Base-by-base conservation (phyloP, 1,284 basidiomycete species). In the Ustilago esculenta region DNA sequence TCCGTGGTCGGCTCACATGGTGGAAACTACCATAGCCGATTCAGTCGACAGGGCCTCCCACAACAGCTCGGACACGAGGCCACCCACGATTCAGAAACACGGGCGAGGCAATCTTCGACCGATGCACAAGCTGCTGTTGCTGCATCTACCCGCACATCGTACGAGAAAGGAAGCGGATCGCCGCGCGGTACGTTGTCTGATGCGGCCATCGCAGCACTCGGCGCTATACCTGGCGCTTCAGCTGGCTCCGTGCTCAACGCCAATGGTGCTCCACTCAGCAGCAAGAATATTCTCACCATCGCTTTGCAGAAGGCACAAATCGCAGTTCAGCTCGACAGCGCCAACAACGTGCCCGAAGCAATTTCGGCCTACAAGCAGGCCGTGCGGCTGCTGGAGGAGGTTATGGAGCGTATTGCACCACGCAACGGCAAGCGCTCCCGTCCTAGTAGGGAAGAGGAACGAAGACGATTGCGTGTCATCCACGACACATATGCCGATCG, bases 401-500 rank as follows among this genome's bases (percentile, higher is more conserved):
- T 84, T 33, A 84, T 84, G 81, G 75, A 78, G 7, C 72, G 82
- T 15, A 82, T 83, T 21, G 75, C 83, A 21, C 78, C 81, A 14
- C 73, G 71, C 44, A 51, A 35, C 29, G 61, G 69, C 21, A 72
- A 72, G 36, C 71, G 74, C 24, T 60, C 72, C 14, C 70, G 68
- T 34, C 71, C 52, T 45, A 78, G 44, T 61, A 66, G 70, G 44
- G 81, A 75, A 71, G 83, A 83, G 42, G 83, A 83, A 58, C 73
- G 81, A 14, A 45, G 81, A 18, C 34, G 82, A 33, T 53, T 83
- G 11, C 51, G 61, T 27, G 82, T 83, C 18, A 83, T 83, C 36
- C 83, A 83, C 70, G 82, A 83, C 47, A 83, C 83, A 1, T 83
- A 83, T 57, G 77, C 78, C 20, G 82, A 83, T 47, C 79, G 83